Percentiles rank a stretch among this genome's conserved stretches.
phyloP scores from a whole-genome alignment of 371 early-diverging fungal species.

The Rhizomucor pusillus region DNA sequence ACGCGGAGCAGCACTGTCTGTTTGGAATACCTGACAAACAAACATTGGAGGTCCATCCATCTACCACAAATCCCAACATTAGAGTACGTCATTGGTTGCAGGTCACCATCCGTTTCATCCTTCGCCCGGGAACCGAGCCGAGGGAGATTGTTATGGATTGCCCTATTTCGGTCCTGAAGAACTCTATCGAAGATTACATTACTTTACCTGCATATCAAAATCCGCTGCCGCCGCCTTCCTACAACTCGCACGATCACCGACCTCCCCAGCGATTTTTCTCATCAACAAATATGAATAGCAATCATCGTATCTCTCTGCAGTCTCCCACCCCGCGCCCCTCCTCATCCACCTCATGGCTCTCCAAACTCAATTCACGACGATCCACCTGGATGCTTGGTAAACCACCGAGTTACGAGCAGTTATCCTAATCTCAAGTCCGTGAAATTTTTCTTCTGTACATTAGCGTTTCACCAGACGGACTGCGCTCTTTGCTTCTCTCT shows the following conservation, averaged over 20 bases:
- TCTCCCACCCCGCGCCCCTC: slow-evolving; percentile 1
- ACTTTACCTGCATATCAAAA: slow-evolving; percentile 26
- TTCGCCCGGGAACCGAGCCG: slow-evolving; percentile 21
- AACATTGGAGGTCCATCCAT: slow-evolving; percentile 28
- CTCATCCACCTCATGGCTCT: slow-evolving; percentile 9
- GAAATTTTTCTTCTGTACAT: no score
- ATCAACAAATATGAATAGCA: no score
- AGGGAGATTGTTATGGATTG: slow-evolving; percentile 32
- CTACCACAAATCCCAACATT: slow-evolving; percentile 33
- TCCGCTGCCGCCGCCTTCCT: slow-evolving; percentile 1
- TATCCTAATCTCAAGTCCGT: neutral
- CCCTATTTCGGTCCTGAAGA: slow-evolving; percentile 23
- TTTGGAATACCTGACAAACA: slow-evolving; percentile 34
- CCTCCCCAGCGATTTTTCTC: no score
- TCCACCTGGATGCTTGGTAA: no score
- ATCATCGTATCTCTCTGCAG: no score
- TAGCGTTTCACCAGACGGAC: no score
- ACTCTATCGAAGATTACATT: slow-evolving; percentile 22
- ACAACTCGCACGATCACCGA: no score
- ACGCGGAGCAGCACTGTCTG: slow-evolving; percentile 18
- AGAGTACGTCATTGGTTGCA: slow-evolving; percentile 45
- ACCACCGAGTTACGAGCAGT: slow-evolving; percentile 9
- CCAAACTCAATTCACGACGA: slow-evolving; percentile 9
- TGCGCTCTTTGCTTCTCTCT: no score
- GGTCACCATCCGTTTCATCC: slow-evolving; percentile 17